These are phyloP conservation scores for Gossypium laxum DNA, from an alignment of 441 rosid genomes.

Conservation along the genomic window DNA sequence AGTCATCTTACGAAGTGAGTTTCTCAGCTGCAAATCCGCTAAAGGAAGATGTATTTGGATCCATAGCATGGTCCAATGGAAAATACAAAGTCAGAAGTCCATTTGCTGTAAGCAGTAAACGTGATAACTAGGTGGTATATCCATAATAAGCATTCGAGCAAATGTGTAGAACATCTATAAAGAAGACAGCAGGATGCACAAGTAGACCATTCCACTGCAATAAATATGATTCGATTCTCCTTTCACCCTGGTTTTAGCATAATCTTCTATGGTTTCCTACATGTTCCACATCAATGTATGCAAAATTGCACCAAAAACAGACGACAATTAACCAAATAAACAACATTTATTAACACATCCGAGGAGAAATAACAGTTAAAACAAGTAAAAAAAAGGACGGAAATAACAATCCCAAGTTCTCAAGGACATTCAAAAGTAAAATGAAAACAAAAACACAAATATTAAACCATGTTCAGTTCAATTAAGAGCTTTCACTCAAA, in stretches of 20 bases:
- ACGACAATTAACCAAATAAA: background rate
- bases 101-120: slow-evolving; percentile 36
- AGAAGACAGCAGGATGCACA: background rate
- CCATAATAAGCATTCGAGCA: background rate
- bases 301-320: background rate
- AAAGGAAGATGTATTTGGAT: slow-evolving; percentile 42
- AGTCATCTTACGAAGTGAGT: slow-evolving; percentile 36
- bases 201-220: background rate
- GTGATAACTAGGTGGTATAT: background rate
- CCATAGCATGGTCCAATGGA: slow-evolving; percentile 53
- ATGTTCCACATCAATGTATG: background rate
- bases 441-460: background rate
- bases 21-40: slow-evolving; percentile 25
- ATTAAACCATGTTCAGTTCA: background rate
- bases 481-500: slow-evolving; percentile 22
- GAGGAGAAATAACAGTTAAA: background rate
- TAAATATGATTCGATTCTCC: background rate
- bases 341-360: slow-evolving; percentile 1
- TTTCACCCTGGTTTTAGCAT: background rate
- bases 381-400: background rate
- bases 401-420: background rate
- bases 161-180: background rate
- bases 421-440: background rate
- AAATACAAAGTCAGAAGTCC: slow-evolving; percentile 50
- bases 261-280: background rate